These are phyloP conservation scores for Hibiscus mutabilis DNA, from an alignment of 345 rosid species.

Conservation along the genomic window DNA sequence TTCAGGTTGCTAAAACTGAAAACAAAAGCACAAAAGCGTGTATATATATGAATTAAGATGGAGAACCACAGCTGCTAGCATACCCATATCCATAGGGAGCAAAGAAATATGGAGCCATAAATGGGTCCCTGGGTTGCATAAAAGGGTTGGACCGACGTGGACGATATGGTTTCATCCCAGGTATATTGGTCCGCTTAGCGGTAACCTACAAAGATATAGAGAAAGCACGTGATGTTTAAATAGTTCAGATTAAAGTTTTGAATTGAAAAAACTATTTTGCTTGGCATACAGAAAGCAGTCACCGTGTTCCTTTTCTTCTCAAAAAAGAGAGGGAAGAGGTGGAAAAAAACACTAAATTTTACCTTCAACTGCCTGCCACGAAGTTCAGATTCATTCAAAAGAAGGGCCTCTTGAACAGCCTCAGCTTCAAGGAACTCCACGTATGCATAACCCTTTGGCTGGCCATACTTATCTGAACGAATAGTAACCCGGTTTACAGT, in stretches of 20 bases:
- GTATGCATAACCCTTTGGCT: constrained; percentile 74
- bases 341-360: background rate
- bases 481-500: too few relatives aligned
- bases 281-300: background rate
- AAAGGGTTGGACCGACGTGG: constrained; percentile 44
- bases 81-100: constrained; percentile 69
- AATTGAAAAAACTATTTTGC: background rate
- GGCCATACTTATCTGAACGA: constrained; percentile 56
- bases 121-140: constrained; percentile 31
- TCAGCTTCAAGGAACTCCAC: constrained; percentile 64
- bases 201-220: constrained; percentile 35
- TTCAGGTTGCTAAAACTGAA: background rate
- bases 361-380: constrained; percentile 77
- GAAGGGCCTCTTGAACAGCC: constrained; percentile 62
- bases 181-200: constrained; percentile 57
- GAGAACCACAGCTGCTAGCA: background rate
- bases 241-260: background rate
- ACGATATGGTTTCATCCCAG: constrained; percentile 72
- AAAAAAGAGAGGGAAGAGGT: background rate
- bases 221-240: background rate
- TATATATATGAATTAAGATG: background rate
- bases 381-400: constrained; percentile 58
- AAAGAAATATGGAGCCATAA: constrained; percentile 39
- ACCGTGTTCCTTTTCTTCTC: background rate
- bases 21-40: background rate